Evolutionary conservation across 1,139 yeast genomes (phyloP).

Genomic region (Debaryomycetaceae sp.): DNA sequence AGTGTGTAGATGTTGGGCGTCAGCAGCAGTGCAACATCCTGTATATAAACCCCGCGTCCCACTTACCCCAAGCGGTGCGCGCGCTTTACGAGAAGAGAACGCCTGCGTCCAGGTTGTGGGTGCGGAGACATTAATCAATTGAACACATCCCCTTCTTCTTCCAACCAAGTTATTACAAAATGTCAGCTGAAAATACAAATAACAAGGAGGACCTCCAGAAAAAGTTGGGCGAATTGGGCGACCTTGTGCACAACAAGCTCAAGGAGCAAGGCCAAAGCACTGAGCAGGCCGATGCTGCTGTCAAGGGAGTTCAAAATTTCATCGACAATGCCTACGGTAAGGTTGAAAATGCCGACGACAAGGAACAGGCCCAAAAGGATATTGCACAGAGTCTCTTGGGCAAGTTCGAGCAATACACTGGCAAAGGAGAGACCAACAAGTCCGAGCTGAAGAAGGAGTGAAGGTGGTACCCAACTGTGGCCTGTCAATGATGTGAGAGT

Average conservation of each 20-base stretch:
- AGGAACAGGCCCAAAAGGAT: slow-evolving; percentile 9
- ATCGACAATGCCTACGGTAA: slow-evolving; percentile 9
- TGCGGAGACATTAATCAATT: too few species aligned
- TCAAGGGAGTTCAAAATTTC: slow-evolving; percentile 7
- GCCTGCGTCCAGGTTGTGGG: too few species aligned
- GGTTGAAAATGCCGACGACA: slow-evolving; percentile 9
- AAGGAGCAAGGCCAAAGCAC: slow-evolving; percentile 7
- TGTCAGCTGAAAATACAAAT: slow-evolving; percentile 5
- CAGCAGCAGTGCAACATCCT: too few species aligned
- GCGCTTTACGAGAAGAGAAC: too few species aligned
- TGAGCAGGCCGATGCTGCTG: slow-evolving; percentile 8
- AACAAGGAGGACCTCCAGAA: slow-evolving; percentile 6
- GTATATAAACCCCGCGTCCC: too few species aligned
- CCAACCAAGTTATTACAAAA: neutral
- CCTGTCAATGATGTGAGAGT: neutral
- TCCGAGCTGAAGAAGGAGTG: slow-evolving; percentile 8
- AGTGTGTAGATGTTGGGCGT: too few species aligned
- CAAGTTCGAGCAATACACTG: slow-evolving; percentile 14
- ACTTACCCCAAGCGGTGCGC: too few species aligned
- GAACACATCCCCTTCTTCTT: neutral
- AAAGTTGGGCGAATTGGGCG: slow-evolving; percentile 23
- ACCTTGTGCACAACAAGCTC: slow-evolving; percentile 12
- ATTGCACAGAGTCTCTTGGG: slow-evolving; percentile 12
- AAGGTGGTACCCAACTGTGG: neutral
- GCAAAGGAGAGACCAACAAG: slow-evolving; percentile 12